Conservation (phyloP, 1,284 basidiomycete species). For the Ceratobasidium sp. region DNA sequence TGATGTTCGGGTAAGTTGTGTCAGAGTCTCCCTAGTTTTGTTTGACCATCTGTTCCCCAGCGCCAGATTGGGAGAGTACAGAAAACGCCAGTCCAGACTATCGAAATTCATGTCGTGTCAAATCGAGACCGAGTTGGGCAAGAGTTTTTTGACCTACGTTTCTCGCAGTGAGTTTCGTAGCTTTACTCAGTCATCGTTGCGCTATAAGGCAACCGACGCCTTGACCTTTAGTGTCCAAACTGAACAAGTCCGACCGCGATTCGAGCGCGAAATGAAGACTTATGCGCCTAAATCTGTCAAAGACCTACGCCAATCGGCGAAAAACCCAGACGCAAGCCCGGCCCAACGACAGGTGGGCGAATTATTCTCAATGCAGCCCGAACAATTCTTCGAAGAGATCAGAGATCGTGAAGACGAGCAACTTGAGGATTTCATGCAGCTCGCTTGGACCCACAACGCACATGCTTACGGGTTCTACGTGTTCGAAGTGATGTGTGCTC, state of each 20-base stretch:
- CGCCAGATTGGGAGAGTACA: conserved; percentile 67
- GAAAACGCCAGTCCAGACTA: conserved; percentile 61
- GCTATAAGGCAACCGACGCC: neutral
- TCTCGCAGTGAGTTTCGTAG: conserved; percentile 65
- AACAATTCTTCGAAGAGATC: conserved; percentile 23
- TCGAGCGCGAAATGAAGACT: conserved; percentile 56
- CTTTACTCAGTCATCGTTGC: neutral
- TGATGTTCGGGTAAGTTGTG: conserved; percentile 60
- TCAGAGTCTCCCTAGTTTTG: neutral
- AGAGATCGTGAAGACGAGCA: conserved; percentile 1
- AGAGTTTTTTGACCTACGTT: conserved; percentile 71
- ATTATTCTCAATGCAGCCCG: conserved; percentile 8
- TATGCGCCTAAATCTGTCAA: conserved; percentile 32
- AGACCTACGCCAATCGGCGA: neutral
- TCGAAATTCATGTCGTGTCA: conserved; percentile 74
- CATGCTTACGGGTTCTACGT: conserved; percentile 66
- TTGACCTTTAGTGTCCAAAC: conserved; percentile 62
- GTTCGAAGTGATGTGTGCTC: conserved; percentile 58
- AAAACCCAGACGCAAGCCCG: neutral
- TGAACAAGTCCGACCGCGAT: conserved; percentile 64
- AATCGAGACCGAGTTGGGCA: conserved; percentile 71
- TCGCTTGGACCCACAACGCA: conserved; percentile 60
- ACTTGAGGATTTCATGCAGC: conserved; percentile 49
- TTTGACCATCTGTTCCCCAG: conserved; percentile 56
- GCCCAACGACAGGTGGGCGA: neutral